Conservation (phyloP, 2,329 filamentous ascomycete genomes). For the Cordyceps farinosa region DNA sequence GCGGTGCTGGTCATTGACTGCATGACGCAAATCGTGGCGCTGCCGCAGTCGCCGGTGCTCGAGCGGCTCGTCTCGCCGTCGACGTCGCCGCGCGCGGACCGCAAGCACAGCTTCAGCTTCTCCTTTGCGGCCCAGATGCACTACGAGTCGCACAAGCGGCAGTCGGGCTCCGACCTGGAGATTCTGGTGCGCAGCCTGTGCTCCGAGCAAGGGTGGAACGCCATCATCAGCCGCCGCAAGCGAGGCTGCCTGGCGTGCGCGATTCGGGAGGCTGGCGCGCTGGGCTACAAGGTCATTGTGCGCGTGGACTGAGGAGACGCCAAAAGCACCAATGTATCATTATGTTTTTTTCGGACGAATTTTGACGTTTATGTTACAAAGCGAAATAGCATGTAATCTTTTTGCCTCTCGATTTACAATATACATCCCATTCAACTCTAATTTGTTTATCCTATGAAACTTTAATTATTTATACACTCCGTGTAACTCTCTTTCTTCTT, state of each 20-base stretch:
- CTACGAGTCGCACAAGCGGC: constrained; percentile 52
- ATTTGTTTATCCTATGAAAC: too few species aligned
- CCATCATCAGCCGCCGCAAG: constrained; percentile 63
- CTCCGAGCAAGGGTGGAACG: constrained; percentile 70
- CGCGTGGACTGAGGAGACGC: constrained; percentile 45
- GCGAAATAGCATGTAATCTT: constrained; percentile 8
- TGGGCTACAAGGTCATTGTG: constrained; percentile 67
- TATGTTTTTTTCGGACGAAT: not conserved
- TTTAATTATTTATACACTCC: too few species aligned
- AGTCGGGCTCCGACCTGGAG: constrained; percentile 64
- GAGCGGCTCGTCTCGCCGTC: constrained; percentile 32
- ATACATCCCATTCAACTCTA: not conserved
- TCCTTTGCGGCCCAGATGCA: constrained; percentile 51
- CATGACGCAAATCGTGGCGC: constrained; percentile 50
- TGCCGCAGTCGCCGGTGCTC: constrained; percentile 47
- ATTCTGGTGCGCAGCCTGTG: constrained; percentile 70
- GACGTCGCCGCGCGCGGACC: constrained; percentile 29
- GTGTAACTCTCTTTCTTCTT: too few species aligned
- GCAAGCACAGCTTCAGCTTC: constrained; percentile 38
- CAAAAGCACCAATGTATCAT: not conserved
- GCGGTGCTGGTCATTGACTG: constrained; percentile 60
- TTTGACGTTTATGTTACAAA: not conserved
- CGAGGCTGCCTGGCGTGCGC: constrained; percentile 71
- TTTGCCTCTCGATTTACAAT: not conserved
- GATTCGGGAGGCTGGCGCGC: constrained; percentile 67